Conservation (phyloP, 192 early-diverging fungal genomes). For the Phlyctochytrium planicorne region DNA sequence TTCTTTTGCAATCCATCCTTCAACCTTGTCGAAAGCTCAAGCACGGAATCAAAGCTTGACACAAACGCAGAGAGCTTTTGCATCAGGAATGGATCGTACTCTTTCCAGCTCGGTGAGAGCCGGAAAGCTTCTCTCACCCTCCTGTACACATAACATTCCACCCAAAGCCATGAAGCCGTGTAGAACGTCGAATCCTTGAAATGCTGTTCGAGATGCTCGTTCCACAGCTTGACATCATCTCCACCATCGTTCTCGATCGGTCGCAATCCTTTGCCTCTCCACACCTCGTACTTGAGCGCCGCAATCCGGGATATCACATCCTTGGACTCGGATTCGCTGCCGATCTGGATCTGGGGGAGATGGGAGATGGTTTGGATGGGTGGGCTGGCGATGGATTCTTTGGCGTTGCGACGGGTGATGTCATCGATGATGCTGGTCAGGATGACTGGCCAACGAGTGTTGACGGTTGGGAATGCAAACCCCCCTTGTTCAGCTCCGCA, state of each 20-base stretch:
- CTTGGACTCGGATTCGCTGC: not conserved
- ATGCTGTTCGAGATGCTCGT: constrained; percentile 8
- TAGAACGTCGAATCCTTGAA: constrained; percentile 17
- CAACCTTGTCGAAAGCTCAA: not conserved
- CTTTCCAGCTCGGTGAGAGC: no score
- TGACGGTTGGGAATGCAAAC: constrained; percentile 9
- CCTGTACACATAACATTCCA: constrained; percentile 19
- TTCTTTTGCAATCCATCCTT: not conserved
- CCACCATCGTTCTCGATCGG: not conserved
- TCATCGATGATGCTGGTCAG: no score
- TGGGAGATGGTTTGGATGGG: not conserved
- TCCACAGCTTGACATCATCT: constrained; percentile 5
- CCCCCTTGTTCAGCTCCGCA: constrained; percentile 7
- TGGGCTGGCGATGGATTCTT: constrained; percentile 8
- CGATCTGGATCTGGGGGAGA: not conserved
- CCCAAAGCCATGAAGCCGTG: constrained; percentile 21
- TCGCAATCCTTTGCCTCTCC: not conserved
- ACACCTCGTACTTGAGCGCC: constrained; percentile 22
- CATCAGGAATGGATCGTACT: no score
- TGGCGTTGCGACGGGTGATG: no score
- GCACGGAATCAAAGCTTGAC: not conserved
- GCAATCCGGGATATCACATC: constrained; percentile 4
- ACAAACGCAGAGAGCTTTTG: constrained; percentile 1
- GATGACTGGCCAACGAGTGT: no score
- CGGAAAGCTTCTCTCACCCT: no score